Conservation (phyloP, 208 protist genomes). For the Trypanosoma congolense region DNA sequence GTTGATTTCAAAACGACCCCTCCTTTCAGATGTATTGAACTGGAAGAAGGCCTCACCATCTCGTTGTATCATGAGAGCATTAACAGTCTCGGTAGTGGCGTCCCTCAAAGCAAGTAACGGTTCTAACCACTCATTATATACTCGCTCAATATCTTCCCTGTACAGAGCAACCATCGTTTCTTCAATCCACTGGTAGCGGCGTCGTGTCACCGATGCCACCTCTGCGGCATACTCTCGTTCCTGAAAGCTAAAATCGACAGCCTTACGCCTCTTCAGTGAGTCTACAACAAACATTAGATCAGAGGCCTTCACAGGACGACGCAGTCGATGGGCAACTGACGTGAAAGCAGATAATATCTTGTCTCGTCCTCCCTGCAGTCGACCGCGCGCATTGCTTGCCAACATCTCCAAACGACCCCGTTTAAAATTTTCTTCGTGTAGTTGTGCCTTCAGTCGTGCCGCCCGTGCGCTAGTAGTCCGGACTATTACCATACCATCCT, state of each 20-base stretch:
- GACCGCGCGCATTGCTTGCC: slow-evolving; percentile 8
- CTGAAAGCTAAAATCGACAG: slow-evolving; percentile 26
- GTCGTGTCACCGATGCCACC: slow-evolving; percentile 10
- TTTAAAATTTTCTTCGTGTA: slow-evolving; percentile 22
- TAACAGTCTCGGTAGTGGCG: slow-evolving; percentile 28
- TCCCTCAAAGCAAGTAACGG: slow-evolving; percentile 32
- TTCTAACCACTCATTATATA: slow-evolving; percentile 42
- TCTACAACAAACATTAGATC: slow-evolving; percentile 18
- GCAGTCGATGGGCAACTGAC: slow-evolving; percentile 9
- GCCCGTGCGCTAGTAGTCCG: slow-evolving; percentile 27
- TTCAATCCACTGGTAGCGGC: slow-evolving; percentile 41
- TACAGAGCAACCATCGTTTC: slow-evolving; percentile 41
- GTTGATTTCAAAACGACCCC: slow-evolving; percentile 31
- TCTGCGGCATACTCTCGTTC: slow-evolving; percentile 15
- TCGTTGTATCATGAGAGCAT: slow-evolving; percentile 28
- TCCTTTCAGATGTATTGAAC: slow-evolving; percentile 33
- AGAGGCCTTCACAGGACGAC: slow-evolving; percentile 5
- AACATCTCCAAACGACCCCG: slow-evolving; percentile 16
- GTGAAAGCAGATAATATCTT: slow-evolving; percentile 15
- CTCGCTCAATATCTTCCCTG: slow-evolving; percentile 24
- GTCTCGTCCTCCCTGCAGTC: slow-evolving; percentile 28
- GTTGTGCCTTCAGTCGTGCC: slow-evolving; percentile 22
- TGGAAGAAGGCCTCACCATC: slow-evolving; percentile 44
- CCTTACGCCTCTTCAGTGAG: slow-evolving; percentile 5
- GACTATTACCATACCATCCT: slow-evolving; percentile 35